Base-by-base conservation (phyloP, 176 grass and related monocot genomes). In the Juncus inflexus region DNA sequence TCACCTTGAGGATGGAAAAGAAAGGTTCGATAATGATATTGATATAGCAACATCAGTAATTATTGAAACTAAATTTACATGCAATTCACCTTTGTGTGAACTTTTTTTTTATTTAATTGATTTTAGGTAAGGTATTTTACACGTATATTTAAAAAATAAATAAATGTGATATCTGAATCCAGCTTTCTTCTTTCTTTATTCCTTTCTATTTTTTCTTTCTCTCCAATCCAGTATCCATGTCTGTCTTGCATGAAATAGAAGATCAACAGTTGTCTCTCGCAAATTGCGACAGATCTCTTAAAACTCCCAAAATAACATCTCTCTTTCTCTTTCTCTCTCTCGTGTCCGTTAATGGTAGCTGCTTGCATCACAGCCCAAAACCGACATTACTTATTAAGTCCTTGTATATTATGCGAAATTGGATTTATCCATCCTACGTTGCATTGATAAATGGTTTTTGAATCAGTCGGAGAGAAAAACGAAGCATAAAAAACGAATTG, bases 331-430 rank as follows among this genome's bases (percentile, higher is more conserved):
- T n/a, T n/a, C 12, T 66, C 40, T 67, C 28, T 38, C 10, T 67
- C 65, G 50, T 69, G 19, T 56, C 50, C 37, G 42, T 35, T 12
- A 58, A 71, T 43, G 54, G 54, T 40, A 38, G n/a, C 52, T 12
- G 7, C 66, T 15, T 56, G 66, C 51, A 71, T 71, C 37, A 15
- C 40, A 70, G 51, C 7, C 67, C 39, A 39, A 43, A 3, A 42
- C 14, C 51, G 6, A 53, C 37, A 40, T 12, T 37, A 52, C 12
- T 70, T 12, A 47, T 47, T 28, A 1, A 28, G 43, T 55, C 65
- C 50, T 69, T 15, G 54, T 57, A 11, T 67, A 16, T 41, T 54
- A 56, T 39, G 53, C 14, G 7, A 58, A 58, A 57, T 58, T 51
- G 39, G 49, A 36, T 55, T 9, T 9, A 35, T 4, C 3, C 42